phyloP scores from a whole-genome alignment of 306 rosid genomes.

The Astragalus membranaceus region DNA sequence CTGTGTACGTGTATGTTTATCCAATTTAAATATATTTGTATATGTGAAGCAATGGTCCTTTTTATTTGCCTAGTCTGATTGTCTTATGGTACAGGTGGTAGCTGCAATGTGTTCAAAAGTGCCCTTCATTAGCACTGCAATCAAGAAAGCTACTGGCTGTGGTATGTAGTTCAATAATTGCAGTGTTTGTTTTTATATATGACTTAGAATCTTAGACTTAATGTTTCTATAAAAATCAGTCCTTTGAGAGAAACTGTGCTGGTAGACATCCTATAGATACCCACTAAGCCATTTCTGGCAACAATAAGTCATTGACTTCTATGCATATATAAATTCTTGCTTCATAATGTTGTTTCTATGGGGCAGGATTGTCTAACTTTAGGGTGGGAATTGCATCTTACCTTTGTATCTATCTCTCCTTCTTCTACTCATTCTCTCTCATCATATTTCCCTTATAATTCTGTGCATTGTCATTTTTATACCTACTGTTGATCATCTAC shows the following conservation, averaged over 20 bases:
- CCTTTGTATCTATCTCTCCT: too few relatives aligned
- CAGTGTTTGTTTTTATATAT: not conserved
- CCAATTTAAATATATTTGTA: not conserved
- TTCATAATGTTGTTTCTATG: not conserved
- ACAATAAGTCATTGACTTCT: not conserved
- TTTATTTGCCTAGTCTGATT: conserved; percentile 12
- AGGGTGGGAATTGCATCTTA: too few relatives aligned
- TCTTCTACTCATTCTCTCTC: too few relatives aligned
- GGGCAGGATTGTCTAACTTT: too few relatives aligned
- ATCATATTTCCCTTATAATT: too few relatives aligned
- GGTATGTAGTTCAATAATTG: conserved; percentile 39
- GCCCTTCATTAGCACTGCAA: conserved; percentile 84
- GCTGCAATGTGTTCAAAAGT: conserved; percentile 99
- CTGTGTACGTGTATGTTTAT: not conserved
- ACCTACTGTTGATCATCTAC: not conserved
- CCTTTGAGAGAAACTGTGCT: not conserved
- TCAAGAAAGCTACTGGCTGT: conserved; percentile 75
- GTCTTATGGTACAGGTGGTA: conserved; percentile 56
- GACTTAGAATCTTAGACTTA: not conserved
- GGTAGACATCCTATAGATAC: not conserved
- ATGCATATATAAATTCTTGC: conserved; percentile 1
- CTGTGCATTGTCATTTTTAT: too few relatives aligned
- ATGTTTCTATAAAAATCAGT: not conserved
- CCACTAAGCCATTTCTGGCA: not conserved
- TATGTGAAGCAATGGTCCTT: not conserved